These are phyloP conservation scores for Candida manassasensis DNA, from an alignment of 805 yeast species.

Conservation along the genomic window DNA sequence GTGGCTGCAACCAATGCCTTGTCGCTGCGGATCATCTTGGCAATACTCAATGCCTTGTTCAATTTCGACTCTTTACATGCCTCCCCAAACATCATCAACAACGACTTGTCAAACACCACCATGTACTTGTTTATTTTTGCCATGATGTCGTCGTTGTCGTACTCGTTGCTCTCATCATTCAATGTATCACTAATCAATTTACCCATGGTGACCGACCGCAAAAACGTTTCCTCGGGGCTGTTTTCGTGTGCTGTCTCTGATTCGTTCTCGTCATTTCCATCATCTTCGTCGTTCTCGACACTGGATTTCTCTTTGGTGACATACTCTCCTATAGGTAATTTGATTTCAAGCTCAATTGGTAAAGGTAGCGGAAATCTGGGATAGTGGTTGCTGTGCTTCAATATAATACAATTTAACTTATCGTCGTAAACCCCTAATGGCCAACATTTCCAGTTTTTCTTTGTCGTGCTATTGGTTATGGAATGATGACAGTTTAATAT, in stretches of 20 bases:
- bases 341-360: slow-evolving; percentile 71
- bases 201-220: slow-evolving; percentile 59
- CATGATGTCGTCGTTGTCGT: slow-evolving; percentile 33
- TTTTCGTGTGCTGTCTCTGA: slow-evolving; percentile 6
- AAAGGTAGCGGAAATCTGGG: slow-evolving; percentile 84
- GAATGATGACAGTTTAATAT: slow-evolving; percentile 54
- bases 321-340: slow-evolving; percentile 50
- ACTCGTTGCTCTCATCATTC: slow-evolving; percentile 23
- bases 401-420: slow-evolving; percentile 65
- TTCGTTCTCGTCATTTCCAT: slow-evolving; percentile 21
- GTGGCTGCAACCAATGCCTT: slow-evolving; percentile 80
- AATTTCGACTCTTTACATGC: slow-evolving; percentile 66
- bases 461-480: slow-evolving; percentile 44
- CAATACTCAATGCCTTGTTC: slow-evolving; percentile 66
- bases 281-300: slow-evolving; percentile 8
- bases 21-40: slow-evolving; percentile 64
- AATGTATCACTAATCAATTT: slow-evolving; percentile 54
- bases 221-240: slow-evolving; percentile 56
- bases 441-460: slow-evolving; percentile 71
- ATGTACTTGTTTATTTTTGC: slow-evolving; percentile 52
- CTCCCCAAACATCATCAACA: slow-evolving; percentile 69
- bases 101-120: slow-evolving; percentile 64
- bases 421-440: slow-evolving; percentile 77
- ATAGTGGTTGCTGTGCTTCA: slow-evolving; percentile 58
- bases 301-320: slow-evolving; percentile 16